Evolutionary conservation across 306 rosid genomes (phyloP).

Genomic region (Crotalaria pallida): DNA sequence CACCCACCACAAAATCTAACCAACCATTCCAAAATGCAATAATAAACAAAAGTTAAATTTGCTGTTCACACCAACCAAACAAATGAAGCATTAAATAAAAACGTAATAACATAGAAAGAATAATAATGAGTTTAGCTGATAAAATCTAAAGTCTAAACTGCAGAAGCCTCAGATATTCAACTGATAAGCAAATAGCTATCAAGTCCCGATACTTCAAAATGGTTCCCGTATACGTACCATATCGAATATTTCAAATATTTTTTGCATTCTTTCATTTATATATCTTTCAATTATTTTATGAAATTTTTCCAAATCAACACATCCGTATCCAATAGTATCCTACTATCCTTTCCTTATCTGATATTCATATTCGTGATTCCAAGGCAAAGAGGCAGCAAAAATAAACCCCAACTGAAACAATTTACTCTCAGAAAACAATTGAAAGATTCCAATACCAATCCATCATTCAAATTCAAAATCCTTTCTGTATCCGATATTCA

Average conservation of each 20-base stretch:
- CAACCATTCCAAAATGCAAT: background rate
- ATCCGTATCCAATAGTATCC: too few relatives aligned
- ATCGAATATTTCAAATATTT: too few relatives aligned
- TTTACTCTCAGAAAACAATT: background rate
- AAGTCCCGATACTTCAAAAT: too few relatives aligned
- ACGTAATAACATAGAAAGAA: background rate
- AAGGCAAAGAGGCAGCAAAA: too few relatives aligned
- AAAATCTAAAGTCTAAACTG: background rate
- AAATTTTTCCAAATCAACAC: too few relatives aligned
- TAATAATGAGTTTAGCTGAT: background rate
- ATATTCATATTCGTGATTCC: too few relatives aligned
- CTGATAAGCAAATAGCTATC: background rate
- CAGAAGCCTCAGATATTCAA: background rate
- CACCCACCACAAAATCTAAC: background rate
- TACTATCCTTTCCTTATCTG: too few relatives aligned
- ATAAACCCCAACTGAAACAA: background rate
- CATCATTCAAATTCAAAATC: background rate
- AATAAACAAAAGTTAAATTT: background rate
- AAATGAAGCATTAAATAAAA: background rate
- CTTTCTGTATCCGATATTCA: too few relatives aligned
- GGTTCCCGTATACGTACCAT: too few relatives aligned
- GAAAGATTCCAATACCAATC: background rate
- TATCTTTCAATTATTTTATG: too few relatives aligned
- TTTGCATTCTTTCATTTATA: too few relatives aligned
- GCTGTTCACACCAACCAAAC: background rate